These are phyloP conservation scores for Eragrostis nindensis DNA, from an alignment of 176 grass and related monocot species.

Conservation along the genomic window DNA sequence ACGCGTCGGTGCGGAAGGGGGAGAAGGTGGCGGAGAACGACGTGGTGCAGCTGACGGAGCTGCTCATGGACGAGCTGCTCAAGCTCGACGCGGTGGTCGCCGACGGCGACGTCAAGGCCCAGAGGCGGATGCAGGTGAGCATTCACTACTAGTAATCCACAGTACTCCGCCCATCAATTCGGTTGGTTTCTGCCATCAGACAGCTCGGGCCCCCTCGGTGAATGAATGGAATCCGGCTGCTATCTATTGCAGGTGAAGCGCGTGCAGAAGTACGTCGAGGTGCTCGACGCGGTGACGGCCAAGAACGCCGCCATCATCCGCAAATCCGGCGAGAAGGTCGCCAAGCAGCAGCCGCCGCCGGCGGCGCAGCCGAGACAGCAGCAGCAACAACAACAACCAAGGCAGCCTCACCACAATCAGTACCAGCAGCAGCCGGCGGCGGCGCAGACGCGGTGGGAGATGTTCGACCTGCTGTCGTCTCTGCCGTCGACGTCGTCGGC, in stretches of 20 bases:
- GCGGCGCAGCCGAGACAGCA: constrained; percentile 11
- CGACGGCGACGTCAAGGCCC: constrained; percentile 73
- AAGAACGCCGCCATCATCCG: constrained; percentile 59
- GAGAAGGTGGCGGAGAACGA: constrained; percentile 77
- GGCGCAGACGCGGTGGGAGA: constrained; percentile 68
- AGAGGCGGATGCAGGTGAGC: constrained; percentile 74
- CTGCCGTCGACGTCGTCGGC: constrained; percentile 69
- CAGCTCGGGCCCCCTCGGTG: neutral
- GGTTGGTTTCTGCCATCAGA: neutral
- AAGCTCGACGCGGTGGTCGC: constrained; percentile 83
- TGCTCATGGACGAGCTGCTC: constrained; percentile 93
- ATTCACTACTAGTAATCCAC: neutral
- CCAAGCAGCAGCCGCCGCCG: constrained; percentile 14
- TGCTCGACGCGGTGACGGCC: constrained; percentile 70
- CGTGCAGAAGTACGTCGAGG: constrained; percentile 94
- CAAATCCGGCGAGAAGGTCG: constrained; percentile 44
- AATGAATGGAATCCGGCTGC: constrained; percentile 2
- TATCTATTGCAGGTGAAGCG: constrained; percentile 69
- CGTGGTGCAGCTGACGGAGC: constrained; percentile 77
- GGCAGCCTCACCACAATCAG: constrained; percentile 10
- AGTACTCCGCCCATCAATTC: neutral
- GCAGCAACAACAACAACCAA: neutral
- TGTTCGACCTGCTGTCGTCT: constrained; percentile 80
- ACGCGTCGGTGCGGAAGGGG: constrained; percentile 80
- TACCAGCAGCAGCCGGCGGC: constrained; percentile 14